Conservation (phyloP, 371 early-diverging fungal species). For the Apophysomyces variabilis region DNA sequence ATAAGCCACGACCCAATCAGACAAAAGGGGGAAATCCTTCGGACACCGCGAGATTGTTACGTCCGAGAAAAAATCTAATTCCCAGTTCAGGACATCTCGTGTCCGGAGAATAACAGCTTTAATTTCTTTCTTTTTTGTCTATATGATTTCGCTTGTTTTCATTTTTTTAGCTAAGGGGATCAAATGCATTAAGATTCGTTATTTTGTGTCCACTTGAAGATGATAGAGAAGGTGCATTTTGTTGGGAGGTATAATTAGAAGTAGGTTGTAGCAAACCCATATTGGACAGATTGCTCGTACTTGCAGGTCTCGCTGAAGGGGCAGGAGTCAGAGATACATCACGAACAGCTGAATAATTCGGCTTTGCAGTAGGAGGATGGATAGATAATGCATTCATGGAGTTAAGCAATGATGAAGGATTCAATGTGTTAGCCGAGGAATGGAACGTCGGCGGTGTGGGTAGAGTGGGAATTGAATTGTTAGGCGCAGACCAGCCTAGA, state of each 20-base stretch:
- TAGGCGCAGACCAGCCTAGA: constrained; percentile 1
- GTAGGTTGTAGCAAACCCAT: constrained; percentile 37
- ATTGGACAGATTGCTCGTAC: constrained; percentile 19
- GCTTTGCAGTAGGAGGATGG: constrained; percentile 2
- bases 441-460: constrained; percentile 14
- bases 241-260: constrained; percentile 12
- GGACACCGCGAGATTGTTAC: no score
- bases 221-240: constrained; percentile 11
- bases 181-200: constrained; percentile 40
- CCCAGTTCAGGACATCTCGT: no score
- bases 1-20: no score
- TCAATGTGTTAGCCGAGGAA: not conserved
- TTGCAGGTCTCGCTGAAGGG: constrained; percentile 17
- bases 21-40: no score
- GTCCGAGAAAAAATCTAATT: no score
- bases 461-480: not conserved
- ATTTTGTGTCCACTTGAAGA: constrained; percentile 20
- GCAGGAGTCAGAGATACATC: constrained; percentile 12
- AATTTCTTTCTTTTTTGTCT: no score
- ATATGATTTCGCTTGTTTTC: not conserved
- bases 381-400: constrained; percentile 12
- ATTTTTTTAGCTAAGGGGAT: constrained; percentile 40
- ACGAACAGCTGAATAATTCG: constrained; percentile 23
- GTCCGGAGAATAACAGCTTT: no score
- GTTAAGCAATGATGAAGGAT: constrained; percentile 1